Conservation (phyloP, 257 asterid genomes). For the Solanum etuberosum region DNA sequence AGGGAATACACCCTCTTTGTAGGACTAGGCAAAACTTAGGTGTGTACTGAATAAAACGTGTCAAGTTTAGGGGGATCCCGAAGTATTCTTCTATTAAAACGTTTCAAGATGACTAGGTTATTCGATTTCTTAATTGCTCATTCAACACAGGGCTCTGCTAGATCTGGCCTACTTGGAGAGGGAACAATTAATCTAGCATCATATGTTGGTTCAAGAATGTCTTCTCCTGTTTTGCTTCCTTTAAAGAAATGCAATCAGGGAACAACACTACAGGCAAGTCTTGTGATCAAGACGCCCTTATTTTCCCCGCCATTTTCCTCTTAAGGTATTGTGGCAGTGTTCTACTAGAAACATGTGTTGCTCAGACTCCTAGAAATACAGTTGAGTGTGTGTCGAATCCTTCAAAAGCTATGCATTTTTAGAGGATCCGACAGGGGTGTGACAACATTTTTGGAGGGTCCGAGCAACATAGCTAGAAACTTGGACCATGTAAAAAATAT, state of each 20-base stretch:
- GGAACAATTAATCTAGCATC: constrained; percentile 45
- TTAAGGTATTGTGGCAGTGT: not conserved
- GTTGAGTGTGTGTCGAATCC: not conserved
- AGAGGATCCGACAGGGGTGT: not conserved
- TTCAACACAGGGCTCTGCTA: constrained; percentile 52
- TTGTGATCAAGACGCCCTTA: not conserved
- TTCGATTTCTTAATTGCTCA: not conserved
- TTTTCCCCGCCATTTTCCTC: not conserved
- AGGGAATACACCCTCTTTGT: not conserved
- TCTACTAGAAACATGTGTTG: not conserved
- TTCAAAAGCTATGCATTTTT: not conserved
- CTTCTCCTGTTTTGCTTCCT: constrained; percentile 59
- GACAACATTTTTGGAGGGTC: not conserved
- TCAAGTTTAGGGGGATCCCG: not conserved
- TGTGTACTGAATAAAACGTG: not conserved
- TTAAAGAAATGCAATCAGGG: constrained; percentile 65
- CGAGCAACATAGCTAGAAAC: not conserved
- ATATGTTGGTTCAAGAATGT: constrained; percentile 30
- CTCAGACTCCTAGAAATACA: not conserved
- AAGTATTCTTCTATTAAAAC: not conserved
- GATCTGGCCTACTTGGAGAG: constrained; percentile 78
- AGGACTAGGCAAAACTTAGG: not conserved
- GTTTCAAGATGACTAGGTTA: not conserved
- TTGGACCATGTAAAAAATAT: not conserved
- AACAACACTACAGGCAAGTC: constrained; percentile 54